Evolutionary conservation across 1,139 yeast genomes (phyloP).

Genomic region (Hansenula sp.): DNA sequence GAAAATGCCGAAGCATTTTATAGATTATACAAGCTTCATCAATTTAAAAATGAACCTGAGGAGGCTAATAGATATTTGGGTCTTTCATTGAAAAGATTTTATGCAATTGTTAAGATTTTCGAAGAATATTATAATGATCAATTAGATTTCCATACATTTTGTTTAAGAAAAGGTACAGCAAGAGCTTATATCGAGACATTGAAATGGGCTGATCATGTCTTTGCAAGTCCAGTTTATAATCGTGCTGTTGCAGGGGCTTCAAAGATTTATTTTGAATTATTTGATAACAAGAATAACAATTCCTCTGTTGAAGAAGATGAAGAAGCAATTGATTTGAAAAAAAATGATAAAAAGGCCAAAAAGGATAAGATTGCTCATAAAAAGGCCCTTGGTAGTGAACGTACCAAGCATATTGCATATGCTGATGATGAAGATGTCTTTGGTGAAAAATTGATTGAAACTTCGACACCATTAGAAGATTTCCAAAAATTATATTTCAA

Average conservation of each 20-base stretch:
- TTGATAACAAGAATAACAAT: slow-evolving; percentile 27
- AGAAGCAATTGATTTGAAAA: slow-evolving; percentile 8
- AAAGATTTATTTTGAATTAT: slow-evolving; percentile 49
- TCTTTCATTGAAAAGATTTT: slow-evolving; percentile 75
- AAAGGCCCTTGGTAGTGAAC: slow-evolving; percentile 30
- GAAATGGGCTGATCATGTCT: slow-evolving; percentile 77
- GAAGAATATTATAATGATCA: slow-evolving; percentile 78
- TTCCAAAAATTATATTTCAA: slow-evolving; percentile 34
- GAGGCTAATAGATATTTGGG: slow-evolving; percentile 51
- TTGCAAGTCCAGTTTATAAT: slow-evolving; percentile 63
- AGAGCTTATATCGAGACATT: slow-evolving; percentile 75
- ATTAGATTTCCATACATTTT: slow-evolving; percentile 90
- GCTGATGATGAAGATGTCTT: slow-evolving; percentile 32
- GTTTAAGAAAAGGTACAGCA: slow-evolving; percentile 88
- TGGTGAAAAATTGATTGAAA: slow-evolving; percentile 22
- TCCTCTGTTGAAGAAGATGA: slow-evolving; percentile 12
- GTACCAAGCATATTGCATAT: slow-evolving; percentile 26
- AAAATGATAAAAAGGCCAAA: slow-evolving; percentile 32
- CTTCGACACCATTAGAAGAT: slow-evolving; percentile 34
- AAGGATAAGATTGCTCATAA: slow-evolving; percentile 34
- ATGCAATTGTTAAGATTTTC: slow-evolving; percentile 63
- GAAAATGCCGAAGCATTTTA: slow-evolving; percentile 84
- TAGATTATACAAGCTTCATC: slow-evolving; percentile 33
- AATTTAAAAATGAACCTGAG: slow-evolving; percentile 26
- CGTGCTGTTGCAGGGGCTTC: slow-evolving; percentile 70